Conservation (phyloP, 1,284 basidiomycete genomes). For the Polyporus tsugae region DNA sequence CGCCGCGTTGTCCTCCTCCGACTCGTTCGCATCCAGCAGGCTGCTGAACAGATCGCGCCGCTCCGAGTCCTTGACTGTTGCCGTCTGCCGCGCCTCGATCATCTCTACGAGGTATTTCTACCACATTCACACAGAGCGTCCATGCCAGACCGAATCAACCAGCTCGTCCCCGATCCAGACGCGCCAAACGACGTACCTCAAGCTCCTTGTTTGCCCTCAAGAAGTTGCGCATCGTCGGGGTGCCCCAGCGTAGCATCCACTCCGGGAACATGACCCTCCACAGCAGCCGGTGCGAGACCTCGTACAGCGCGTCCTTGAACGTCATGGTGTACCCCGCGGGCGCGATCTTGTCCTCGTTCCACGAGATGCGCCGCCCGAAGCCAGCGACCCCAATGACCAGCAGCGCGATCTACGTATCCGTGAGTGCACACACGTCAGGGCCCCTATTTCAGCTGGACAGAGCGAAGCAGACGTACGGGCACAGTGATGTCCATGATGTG, state of each 20-base stretch:
- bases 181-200: slow-evolving; percentile 42
- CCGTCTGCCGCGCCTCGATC: slow-evolving; percentile 53
- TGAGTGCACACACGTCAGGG: background rate
- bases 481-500: slow-evolving; percentile 52
- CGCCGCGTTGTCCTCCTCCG: slow-evolving; percentile 41
- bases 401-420: slow-evolving; percentile 54
- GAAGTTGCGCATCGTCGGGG: slow-evolving; percentile 47
- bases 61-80: slow-evolving; percentile 47
- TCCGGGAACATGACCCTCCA: slow-evolving; percentile 54
- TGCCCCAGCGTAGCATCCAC: slow-evolving; percentile 49
- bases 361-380: slow-evolving; percentile 62
- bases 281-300: slow-evolving; percentile 53
- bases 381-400: slow-evolving; percentile 65
- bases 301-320: slow-evolving; percentile 63
- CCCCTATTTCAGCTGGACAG: background rate
- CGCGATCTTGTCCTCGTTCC: slow-evolving; percentile 52
- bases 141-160: background rate
- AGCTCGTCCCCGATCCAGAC: no score
- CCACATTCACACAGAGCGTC: background rate
- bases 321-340: slow-evolving; percentile 59
- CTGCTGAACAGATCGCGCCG: slow-evolving; percentile 63
- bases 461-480: slow-evolving; percentile 48
- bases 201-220: slow-evolving; percentile 57
- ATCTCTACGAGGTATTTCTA: slow-evolving; percentile 65
- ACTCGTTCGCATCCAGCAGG: slow-evolving; percentile 59